Conservation (phyloP, 2,329 filamentous ascomycete genomes). For the Beauveria scarabaeidicola region DNA sequence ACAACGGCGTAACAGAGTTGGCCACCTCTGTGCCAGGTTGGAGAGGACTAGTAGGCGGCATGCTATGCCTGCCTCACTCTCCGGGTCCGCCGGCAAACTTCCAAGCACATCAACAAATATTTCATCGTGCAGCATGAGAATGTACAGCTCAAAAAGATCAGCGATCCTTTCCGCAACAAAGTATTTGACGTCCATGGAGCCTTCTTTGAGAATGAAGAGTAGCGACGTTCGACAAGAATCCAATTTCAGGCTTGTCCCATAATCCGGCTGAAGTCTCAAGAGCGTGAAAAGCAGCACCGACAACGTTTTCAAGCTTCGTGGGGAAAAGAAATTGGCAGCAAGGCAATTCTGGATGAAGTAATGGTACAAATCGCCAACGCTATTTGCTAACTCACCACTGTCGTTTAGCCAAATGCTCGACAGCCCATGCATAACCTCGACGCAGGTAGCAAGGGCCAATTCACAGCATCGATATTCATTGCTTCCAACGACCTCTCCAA, state of each 20-base stretch:
- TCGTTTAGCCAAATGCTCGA: conserved; percentile 55
- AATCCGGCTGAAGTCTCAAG: conserved; percentile 57
- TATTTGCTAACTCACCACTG: conserved; percentile 50
- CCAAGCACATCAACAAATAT: conserved; percentile 79
- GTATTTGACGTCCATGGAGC: conserved; percentile 65
- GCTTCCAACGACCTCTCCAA: conserved; percentile 43
- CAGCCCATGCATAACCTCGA: conserved; percentile 59
- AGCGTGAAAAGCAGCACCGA: conserved; percentile 62
- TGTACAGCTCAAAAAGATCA: conserved; percentile 68
- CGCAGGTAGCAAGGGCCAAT: conserved; percentile 56
- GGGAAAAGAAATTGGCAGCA: conserved; percentile 60
- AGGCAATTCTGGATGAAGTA: conserved; percentile 65
- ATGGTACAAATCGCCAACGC: conserved; percentile 67
- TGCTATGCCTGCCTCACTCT: conserved; percentile 73
- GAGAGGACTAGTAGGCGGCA: conserved; percentile 70
- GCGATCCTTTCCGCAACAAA: conserved; percentile 62
- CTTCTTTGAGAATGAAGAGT: conserved; percentile 60
- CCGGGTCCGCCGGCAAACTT: conserved; percentile 64
- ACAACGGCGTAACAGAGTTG: conserved; percentile 74
- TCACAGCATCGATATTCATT: conserved; percentile 66
- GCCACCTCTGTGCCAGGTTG: conserved; percentile 72
- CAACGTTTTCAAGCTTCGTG: conserved; percentile 58
- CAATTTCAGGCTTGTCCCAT: conserved; percentile 50
- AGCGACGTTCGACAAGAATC: conserved; percentile 60
- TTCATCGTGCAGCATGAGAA: conserved; percentile 74